Conservation (phyloP, 352 stramenopile species). For the Blastocystis hominis region DNA sequence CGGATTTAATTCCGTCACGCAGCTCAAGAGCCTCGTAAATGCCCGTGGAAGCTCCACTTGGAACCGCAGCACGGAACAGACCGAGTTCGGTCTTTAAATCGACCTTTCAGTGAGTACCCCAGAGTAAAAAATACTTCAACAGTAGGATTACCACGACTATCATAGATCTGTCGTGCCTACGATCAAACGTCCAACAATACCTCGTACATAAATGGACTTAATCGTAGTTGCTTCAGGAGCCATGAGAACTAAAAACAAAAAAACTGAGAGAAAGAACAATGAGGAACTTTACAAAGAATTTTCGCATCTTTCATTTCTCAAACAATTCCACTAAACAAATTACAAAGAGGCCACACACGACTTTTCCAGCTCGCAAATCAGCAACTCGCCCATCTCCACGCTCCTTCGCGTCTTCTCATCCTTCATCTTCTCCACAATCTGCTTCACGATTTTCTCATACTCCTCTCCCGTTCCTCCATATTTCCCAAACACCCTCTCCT, state of each 20-base stretch:
- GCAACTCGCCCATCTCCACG: neutral
- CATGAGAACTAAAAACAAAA: neutral
- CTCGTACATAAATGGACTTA: constrained; percentile 19
- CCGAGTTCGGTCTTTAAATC: constrained; percentile 68
- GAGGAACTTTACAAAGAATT: neutral
- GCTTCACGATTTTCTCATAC: neutral
- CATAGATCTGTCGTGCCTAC: constrained; percentile 63
- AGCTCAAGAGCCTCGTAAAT: constrained; percentile 84
- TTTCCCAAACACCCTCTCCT: neutral
- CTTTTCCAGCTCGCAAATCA: neutral
- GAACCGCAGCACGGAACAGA: constrained; percentile 83
- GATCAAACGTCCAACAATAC: neutral
- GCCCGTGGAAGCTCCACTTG: constrained; percentile 85
- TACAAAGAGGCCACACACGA: neutral
- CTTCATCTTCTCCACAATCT: neutral
- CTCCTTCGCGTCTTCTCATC: neutral
- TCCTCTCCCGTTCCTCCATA: neutral
- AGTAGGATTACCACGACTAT: constrained; percentile 77
- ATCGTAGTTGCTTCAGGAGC: constrained; percentile 52
- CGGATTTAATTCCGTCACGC: constrained; percentile 71
- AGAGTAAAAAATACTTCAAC: constrained; percentile 72
- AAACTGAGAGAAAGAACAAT: neutral
- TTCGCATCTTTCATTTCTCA: neutral
- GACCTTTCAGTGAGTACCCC: constrained; percentile 22
- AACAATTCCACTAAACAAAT: neutral